Conservation (phyloP, 2,329 filamentous ascomycete species). For the Thyridium curvatum region DNA sequence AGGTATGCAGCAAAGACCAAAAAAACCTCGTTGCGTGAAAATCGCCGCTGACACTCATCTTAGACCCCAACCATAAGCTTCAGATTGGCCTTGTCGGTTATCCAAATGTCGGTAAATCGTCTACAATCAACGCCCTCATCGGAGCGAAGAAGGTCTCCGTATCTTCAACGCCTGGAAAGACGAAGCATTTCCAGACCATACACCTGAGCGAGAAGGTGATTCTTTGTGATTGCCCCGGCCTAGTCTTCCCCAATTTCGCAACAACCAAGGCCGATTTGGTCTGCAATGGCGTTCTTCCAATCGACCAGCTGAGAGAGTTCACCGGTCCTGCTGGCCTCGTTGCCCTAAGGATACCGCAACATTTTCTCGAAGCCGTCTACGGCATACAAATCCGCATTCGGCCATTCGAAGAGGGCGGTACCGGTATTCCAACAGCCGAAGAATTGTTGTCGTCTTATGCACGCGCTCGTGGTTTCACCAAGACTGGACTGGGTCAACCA, state of each 20-base stretch:
- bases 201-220: slow-evolving; percentile 85
- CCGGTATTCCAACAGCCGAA: slow-evolving; percentile 74
- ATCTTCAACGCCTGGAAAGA: slow-evolving; percentile 94
- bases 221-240: slow-evolving; percentile 95
- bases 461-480: slow-evolving; percentile 82
- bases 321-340: slow-evolving; percentile 81
- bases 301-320: slow-evolving; percentile 92
- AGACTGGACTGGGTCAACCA: slow-evolving; percentile 80
- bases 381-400: slow-evolving; percentile 82
- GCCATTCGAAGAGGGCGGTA: slow-evolving; percentile 86
- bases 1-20: slow-evolving; percentile 26
- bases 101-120: slow-evolving; percentile 98
- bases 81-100: slow-evolving; percentile 94
- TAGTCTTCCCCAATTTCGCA: slow-evolving; percentile 97
- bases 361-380: slow-evolving; percentile 88
- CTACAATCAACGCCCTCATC: slow-evolving; percentile 97
- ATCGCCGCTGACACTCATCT: slow-evolving; percentile 7
- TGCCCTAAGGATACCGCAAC: slow-evolving; percentile 75
- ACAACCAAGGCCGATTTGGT: slow-evolving; percentile 95
- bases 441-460: slow-evolving; percentile 86
- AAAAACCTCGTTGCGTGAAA: neutral
- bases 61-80: slow-evolving; percentile 57
- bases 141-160: slow-evolving; percentile 98
- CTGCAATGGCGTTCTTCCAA: slow-evolving; percentile 89
- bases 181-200: slow-evolving; percentile 98